These are phyloP conservation scores for Bocquillonia castaneifolia DNA, from an alignment of 441 rosid genomes.

Conservation along the genomic window DNA sequence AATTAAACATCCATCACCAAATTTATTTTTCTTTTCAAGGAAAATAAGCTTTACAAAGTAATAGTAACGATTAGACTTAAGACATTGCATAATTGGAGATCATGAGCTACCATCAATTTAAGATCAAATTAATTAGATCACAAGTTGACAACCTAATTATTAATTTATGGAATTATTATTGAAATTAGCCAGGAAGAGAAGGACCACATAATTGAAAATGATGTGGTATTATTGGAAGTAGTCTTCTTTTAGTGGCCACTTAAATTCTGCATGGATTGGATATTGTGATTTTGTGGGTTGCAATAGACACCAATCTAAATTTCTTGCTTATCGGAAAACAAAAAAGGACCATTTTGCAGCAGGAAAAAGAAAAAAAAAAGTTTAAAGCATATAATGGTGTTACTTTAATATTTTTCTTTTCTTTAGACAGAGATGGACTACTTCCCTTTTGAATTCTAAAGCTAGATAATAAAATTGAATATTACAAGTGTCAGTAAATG, in stretches of 20 bases:
- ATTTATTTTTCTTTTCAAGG: no score
- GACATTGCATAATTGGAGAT: no score
- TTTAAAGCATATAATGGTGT: constrained; percentile 10
- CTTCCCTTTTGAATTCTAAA: constrained; percentile 8
- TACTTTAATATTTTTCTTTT: constrained; percentile 4
- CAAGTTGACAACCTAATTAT: no score
- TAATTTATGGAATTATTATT: no score
- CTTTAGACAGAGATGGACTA: constrained; percentile 11
- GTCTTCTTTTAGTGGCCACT: neutral
- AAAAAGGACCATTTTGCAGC: neutral
- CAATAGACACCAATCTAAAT: constrained; percentile 2
- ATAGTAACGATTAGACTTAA: no score
- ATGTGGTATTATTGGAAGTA: neutral
- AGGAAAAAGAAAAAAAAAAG: neutral
- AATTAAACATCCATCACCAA: no score
- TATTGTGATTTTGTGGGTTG: constrained; percentile 9
- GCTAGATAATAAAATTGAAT: constrained; percentile 5
- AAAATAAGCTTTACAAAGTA: neutral
- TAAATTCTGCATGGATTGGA: constrained; percentile 8
- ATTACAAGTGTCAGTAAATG: neutral
- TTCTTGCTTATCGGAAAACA: constrained; percentile 10
- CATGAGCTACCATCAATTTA: no score
- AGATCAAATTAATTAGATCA: no score
- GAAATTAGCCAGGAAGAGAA: neutral
- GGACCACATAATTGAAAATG: constrained; percentile 7